A percentile compares a stretch with the other conserved stretches of the same genome.
Evolutionary conservation across 805 yeast genomes (phyloP).

Genomic region (Pichia sporocuriosa): DNA sequence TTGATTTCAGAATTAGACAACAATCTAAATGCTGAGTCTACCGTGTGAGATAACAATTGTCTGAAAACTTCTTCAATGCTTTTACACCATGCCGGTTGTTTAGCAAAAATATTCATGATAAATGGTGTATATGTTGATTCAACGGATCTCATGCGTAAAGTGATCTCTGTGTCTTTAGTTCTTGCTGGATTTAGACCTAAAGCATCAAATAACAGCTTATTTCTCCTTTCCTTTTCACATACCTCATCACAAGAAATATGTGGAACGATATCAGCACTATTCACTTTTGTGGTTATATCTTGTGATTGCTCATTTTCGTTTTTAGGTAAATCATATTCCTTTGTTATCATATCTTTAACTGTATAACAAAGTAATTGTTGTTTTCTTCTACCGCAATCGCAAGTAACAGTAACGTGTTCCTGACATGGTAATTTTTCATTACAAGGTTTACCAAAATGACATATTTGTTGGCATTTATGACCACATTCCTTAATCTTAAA

Average conservation of each 20-base stretch:
- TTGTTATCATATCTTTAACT: constrained; percentile 16
- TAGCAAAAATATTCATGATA: constrained; percentile 39
- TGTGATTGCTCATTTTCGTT: not conserved
- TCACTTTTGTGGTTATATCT: not conserved
- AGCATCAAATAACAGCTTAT: constrained; percentile 56
- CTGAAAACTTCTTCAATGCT: constrained; percentile 50
- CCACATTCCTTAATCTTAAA: constrained; percentile 53
- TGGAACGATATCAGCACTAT: constrained; percentile 15
- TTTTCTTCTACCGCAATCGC: constrained; percentile 58
- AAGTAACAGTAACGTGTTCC: constrained; percentile 42
- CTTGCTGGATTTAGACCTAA: constrained; percentile 30
- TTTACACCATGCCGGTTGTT: constrained; percentile 63
- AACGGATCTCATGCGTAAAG: constrained; percentile 20
- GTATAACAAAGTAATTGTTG: constrained; percentile 46
- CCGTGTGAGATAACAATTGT: constrained; percentile 28
- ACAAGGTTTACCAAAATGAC: constrained; percentile 53
- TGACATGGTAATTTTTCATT: constrained; percentile 46
- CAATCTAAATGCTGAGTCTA: constrained; percentile 5
- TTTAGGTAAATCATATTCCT: too few relatives aligned
- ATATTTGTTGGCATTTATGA: constrained; percentile 55
- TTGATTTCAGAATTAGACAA: constrained; percentile 5
- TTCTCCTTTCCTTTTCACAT: constrained; percentile 57
- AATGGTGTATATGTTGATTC: constrained; percentile 39
- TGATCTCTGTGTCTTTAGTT: constrained; percentile 15
- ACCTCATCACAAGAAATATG: constrained; percentile 57